A percentile compares a stretch with the other conserved stretches of the same genome.
Evolutionary conservation across 2,329 filamentous ascomycete species (phyloP).

Genomic region (Lasiodiplodia theobromae): DNA sequence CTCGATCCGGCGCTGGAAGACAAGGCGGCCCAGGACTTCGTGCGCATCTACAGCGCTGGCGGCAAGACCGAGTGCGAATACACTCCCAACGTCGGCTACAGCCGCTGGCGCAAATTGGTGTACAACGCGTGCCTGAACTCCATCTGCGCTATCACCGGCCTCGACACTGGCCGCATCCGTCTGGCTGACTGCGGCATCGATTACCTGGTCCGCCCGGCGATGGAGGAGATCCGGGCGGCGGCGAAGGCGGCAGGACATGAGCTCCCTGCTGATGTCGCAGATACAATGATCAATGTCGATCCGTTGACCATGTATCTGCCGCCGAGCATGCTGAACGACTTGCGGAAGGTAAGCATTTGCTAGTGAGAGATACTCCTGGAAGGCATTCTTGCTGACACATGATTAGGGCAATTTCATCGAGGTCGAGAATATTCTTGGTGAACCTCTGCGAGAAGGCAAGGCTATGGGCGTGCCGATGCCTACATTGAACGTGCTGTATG

Average conservation of each 20-base stretch:
- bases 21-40: slow-evolving; percentile 52
- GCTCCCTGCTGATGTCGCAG: slow-evolving; percentile 53
- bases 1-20: slow-evolving; percentile 37
- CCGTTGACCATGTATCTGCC: slow-evolving; percentile 57
- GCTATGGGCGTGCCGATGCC: slow-evolving; percentile 58
- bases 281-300: slow-evolving; percentile 57
- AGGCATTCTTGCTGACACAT: slow-evolving; percentile 3
- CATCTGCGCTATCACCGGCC: slow-evolving; percentile 58
- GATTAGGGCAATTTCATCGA: slow-evolving; percentile 62
- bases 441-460: slow-evolving; percentile 62
- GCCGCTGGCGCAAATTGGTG: slow-evolving; percentile 61
- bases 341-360: slow-evolving; percentile 51
- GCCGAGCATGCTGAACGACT: slow-evolving; percentile 64
- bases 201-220: slow-evolving; percentile 59
- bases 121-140: slow-evolving; percentile 62
- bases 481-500: slow-evolving; percentile 58
- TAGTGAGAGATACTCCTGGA: not conserved
- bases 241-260: slow-evolving; percentile 54
- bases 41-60: slow-evolving; percentile 55
- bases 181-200: slow-evolving; percentile 55
- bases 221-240: slow-evolving; percentile 59
- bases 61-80: slow-evolving; percentile 55
- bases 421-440: slow-evolving; percentile 63
- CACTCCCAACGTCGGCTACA: slow-evolving; percentile 52
- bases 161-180: slow-evolving; percentile 61